Conservation (phyloP, 352 stramenopile species). For the Pythium phragmiticola region DNA sequence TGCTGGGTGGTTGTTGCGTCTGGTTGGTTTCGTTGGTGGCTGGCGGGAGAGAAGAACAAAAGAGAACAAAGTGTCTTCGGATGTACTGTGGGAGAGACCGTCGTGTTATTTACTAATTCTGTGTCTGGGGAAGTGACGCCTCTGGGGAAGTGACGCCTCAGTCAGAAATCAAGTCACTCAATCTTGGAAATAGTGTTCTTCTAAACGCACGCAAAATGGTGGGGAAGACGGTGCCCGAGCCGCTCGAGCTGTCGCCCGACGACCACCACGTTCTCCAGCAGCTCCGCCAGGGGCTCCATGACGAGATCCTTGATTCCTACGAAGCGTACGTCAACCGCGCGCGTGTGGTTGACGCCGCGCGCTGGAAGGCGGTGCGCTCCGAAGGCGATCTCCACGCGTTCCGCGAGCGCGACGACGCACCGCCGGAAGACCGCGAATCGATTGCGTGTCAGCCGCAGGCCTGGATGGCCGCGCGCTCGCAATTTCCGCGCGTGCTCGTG, state of each 20-base stretch:
- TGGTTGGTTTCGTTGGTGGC: too few species aligned
- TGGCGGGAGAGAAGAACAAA: too few species aligned
- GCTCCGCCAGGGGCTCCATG: slow-evolving; percentile 1
- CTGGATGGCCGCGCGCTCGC: not conserved
- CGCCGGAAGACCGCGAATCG: slow-evolving; percentile 2
- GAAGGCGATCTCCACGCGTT: slow-evolving; percentile 40
- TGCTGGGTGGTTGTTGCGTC: too few species aligned
- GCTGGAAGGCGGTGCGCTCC: slow-evolving; percentile 45
- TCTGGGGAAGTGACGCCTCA: too few species aligned
- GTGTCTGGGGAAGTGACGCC: too few species aligned
- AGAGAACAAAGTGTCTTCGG: too few species aligned
- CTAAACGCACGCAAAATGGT: too few species aligned
- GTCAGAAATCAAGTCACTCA: too few species aligned
- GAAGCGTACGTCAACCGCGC: slow-evolving; percentile 13
- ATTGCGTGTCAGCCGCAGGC: slow-evolving; percentile 4
- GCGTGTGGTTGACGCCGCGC: slow-evolving; percentile 28
- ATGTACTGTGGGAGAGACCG: too few species aligned
- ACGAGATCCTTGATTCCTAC: slow-evolving; percentile 35
- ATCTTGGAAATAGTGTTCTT: too few species aligned
- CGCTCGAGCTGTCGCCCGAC: not conserved
- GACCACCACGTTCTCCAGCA: slow-evolving; percentile 6
- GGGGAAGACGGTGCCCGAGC: not conserved
- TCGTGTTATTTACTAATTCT: too few species aligned
- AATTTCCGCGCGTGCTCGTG: slow-evolving; percentile 28
- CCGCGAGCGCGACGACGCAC: slow-evolving; percentile 22